phyloP scores from a whole-genome alignment of 345 rosid species.

The Brassica cretica region DNA sequence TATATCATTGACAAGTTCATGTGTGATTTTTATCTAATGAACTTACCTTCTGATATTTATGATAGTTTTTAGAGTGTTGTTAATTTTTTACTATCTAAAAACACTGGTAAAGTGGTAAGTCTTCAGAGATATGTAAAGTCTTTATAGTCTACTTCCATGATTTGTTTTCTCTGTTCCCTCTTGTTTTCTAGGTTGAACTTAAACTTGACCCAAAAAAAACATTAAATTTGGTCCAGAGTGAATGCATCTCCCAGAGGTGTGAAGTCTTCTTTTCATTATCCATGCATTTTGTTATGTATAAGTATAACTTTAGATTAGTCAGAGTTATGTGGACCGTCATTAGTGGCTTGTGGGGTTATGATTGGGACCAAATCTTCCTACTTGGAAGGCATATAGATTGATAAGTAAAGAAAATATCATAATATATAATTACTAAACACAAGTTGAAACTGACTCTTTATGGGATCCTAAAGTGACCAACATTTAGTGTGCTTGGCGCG shows the following conservation, averaged over 20 bases:
- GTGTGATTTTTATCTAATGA: constrained; percentile 21
- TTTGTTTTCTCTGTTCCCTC: constrained; percentile 1
- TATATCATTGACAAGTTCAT: background rate
- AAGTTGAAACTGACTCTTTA: constrained; percentile 15
- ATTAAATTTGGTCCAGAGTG: background rate
- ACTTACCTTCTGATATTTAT: constrained; percentile 16
- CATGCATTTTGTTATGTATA: background rate
- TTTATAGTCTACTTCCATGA: background rate
- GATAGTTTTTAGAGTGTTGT: background rate
- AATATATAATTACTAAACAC: constrained; percentile 26
- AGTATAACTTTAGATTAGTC: constrained; percentile 12
- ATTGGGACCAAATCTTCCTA: constrained; percentile 10
- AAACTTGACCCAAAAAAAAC: background rate
- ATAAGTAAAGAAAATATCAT: constrained; percentile 8
- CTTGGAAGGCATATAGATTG: background rate
- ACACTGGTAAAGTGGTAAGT: background rate
- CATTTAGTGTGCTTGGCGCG: constrained; percentile 9
- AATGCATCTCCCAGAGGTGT: constrained; percentile 11
- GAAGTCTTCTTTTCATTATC: constrained; percentile 7
- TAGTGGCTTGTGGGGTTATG: constrained; percentile 15
- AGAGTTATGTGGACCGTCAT: constrained; percentile 22
- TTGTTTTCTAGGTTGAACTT: background rate
- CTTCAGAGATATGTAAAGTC: background rate
- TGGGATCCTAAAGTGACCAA: constrained; percentile 24
- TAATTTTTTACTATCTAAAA: background rate